These are phyloP conservation scores for Drosera spatulata DNA, from an alignment of 179 eudicot species.

Conservation along the genomic window DNA sequence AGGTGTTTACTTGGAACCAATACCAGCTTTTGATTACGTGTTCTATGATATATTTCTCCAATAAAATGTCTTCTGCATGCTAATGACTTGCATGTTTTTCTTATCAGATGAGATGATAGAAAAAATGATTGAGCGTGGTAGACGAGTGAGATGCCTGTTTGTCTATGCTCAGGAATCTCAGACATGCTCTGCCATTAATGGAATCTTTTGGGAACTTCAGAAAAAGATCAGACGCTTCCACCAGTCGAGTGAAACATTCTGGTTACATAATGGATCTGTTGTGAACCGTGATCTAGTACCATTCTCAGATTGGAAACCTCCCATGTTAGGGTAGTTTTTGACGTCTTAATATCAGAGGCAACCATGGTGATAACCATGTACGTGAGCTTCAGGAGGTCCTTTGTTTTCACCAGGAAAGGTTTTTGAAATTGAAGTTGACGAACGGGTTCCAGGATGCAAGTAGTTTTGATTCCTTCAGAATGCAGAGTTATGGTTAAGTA, in stretches of 20 bases:
- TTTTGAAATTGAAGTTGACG: no score
- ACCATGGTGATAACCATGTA: no score
- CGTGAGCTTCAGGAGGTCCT: no score
- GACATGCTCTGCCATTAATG: slow-evolving; percentile 74
- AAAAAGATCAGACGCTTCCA: slow-evolving; percentile 76
- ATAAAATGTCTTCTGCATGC: not conserved
- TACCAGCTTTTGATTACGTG: not conserved
- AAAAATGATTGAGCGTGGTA: slow-evolving; percentile 64
- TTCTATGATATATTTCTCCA: not conserved
- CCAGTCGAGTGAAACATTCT: slow-evolving; percentile 85
- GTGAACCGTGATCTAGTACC: slow-evolving; percentile 68
- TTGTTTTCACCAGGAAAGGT: no score
- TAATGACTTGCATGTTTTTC: not conserved
- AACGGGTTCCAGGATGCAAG: no score
- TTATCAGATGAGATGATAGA: slow-evolving; percentile 63
- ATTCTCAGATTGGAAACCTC: slow-evolving; percentile 70
- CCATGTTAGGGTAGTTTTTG: slow-evolving; percentile 17
- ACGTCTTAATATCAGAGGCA: no score
- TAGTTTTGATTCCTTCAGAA: no score
- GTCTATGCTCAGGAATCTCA: slow-evolving; percentile 67
- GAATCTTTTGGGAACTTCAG: slow-evolving; percentile 84
- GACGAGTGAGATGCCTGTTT: slow-evolving; percentile 71
- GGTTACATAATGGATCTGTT: slow-evolving; percentile 73
- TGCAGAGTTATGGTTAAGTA: no score
- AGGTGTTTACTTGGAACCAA: slow-evolving; percentile 23